Conservation (phyloP, 306 rosid genomes). For the Lablab purpureus region DNA sequence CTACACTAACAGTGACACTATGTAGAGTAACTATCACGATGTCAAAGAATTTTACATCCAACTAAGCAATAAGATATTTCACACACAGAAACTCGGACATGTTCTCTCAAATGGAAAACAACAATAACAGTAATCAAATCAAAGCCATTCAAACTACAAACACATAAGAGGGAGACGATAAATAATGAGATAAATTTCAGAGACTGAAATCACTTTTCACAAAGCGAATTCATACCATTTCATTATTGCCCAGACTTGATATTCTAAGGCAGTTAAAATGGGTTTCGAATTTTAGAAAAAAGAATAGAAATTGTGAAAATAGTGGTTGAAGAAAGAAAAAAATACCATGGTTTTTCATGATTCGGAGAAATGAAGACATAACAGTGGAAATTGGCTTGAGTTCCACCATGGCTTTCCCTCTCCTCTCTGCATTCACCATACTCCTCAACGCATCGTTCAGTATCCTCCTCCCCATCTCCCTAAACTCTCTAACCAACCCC, state of each 20-base stretch:
- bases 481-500: not conserved
- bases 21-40: not conserved
- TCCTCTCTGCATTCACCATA: slow-evolving; percentile 84
- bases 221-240: not conserved
- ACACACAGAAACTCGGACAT: not conserved
- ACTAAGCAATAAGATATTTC: not conserved
- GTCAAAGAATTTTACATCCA: not conserved
- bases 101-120: not conserved
- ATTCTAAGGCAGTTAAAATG: not conserved
- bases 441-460: slow-evolving; percentile 80
- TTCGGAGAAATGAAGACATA: slow-evolving; percentile 40
- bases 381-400: slow-evolving; percentile 74
- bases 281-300: slow-evolving; percentile 1
- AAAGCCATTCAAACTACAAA: not conserved
- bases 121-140: slow-evolving; percentile 25
- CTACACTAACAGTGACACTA: not conserved
- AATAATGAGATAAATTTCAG: not conserved
- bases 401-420: slow-evolving; percentile 79
- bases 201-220: not conserved
- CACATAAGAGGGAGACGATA: not conserved
- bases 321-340: not conserved
- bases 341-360: slow-evolving; percentile 85
- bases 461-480: slow-evolving; percentile 81
- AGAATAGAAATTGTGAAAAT: not conserved
- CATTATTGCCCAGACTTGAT: not conserved